Percentiles rank a stretch among this genome's conserved stretches.
Evolutionary conservation across 2,329 filamentous ascomycete species (phyloP).

Genomic region (Cladosporium sp.): DNA sequence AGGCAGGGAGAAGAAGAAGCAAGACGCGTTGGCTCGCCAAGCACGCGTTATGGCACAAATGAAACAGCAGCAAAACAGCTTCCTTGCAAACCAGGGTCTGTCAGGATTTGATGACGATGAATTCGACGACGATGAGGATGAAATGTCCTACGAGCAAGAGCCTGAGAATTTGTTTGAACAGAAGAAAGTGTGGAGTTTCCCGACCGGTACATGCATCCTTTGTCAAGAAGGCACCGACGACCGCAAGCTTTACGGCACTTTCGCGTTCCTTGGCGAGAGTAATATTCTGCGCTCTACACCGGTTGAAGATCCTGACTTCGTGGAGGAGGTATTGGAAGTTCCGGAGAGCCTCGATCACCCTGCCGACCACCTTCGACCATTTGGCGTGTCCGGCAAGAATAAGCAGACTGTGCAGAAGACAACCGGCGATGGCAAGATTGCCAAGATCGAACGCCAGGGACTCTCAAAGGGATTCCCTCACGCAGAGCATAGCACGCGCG

Average conservation of each 20-base stretch:
- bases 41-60: slow-evolving; percentile 97
- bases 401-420: slow-evolving; percentile 74
- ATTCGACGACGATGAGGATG: slow-evolving; percentile 72
- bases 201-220: slow-evolving; percentile 87
- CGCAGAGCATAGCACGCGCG: slow-evolving; percentile 58
- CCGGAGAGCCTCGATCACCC: slow-evolving; percentile 83
- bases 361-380: slow-evolving; percentile 80
- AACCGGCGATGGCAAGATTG: slow-evolving; percentile 68
- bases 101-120: slow-evolving; percentile 86
- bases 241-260: slow-evolving; percentile 84
- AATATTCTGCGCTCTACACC: slow-evolving; percentile 85
- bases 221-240: slow-evolving; percentile 97
- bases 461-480: slow-evolving; percentile 88
- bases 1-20: slow-evolving; percentile 83
- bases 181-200: slow-evolving; percentile 84
- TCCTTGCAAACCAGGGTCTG: slow-evolving; percentile 84
- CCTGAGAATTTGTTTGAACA: slow-evolving; percentile 59
- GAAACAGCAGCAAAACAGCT: slow-evolving; percentile 94
- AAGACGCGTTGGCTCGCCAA: slow-evolving; percentile 84
- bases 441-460: slow-evolving; percentile 74
- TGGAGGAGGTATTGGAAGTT: slow-evolving; percentile 77
- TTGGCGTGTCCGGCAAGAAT: slow-evolving; percentile 89
- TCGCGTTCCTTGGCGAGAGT: slow-evolving; percentile 85
- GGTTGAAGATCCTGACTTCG: slow-evolving; percentile 76
- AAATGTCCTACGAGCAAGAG: slow-evolving; percentile 58